Conservation (phyloP, 148 eudicot genomes). For the Pharnaceum exiguum region DNA sequence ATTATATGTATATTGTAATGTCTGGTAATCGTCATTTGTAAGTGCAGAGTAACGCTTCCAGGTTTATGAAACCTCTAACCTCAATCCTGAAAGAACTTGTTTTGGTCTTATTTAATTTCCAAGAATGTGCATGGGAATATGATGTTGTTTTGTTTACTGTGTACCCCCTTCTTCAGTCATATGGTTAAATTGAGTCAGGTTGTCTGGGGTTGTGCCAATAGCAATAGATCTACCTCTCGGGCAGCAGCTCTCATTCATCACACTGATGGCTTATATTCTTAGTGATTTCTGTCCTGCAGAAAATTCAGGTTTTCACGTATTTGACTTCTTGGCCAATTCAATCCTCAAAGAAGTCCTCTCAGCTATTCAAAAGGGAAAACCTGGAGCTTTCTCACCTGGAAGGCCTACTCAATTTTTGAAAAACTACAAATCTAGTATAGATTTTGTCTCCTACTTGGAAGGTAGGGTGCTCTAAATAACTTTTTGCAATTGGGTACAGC, state of each 20-base stretch:
- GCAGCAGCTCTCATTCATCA: not conserved
- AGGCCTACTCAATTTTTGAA: constrained; percentile 84
- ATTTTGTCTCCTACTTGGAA: constrained; percentile 82
- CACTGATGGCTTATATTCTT: constrained; percentile 8
- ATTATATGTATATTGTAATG: no score
- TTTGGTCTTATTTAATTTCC: no score
- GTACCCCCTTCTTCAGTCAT: no score
- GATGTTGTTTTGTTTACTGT: no score
- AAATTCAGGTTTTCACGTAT: constrained; percentile 95
- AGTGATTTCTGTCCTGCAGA: constrained; percentile 53
- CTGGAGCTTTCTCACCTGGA: constrained; percentile 97
- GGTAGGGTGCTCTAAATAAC: constrained; percentile 33
- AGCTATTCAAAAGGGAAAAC: constrained; percentile 87
- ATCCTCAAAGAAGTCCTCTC: constrained; percentile 79
- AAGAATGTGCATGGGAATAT: no score
- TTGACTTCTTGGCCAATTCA: constrained; percentile 92
- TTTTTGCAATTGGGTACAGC: not conserved
- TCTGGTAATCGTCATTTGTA: no score
- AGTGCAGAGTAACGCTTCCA: no score
- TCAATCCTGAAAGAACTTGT: no score
- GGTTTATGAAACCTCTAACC: no score
- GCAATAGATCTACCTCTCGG: no score
- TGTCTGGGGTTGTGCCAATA: no score
- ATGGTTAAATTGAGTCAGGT: no score
- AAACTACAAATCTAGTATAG: constrained; percentile 85